Conservation (phyloP, 2,329 filamentous ascomycete species). For the Fusarium lyarnte region DNA sequence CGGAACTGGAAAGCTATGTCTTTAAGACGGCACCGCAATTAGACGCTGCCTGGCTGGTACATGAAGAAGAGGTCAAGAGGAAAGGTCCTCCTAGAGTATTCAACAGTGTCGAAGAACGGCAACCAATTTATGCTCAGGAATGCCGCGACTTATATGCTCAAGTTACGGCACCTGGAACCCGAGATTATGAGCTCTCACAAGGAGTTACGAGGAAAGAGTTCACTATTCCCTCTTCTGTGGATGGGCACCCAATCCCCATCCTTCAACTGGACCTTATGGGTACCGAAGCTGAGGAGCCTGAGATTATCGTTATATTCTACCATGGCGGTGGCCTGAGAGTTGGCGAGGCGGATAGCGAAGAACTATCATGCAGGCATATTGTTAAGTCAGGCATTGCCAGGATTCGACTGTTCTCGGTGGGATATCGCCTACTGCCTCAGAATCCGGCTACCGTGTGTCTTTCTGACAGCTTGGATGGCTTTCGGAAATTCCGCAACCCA, state of each 20-base stretch:
- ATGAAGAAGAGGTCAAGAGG: constrained; percentile 46
- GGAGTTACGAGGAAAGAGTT: constrained; percentile 45
- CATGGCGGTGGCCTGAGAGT: constrained; percentile 60
- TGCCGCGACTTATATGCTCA: constrained; percentile 51
- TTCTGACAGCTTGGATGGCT: constrained; percentile 53
- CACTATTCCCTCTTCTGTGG: constrained; percentile 46
- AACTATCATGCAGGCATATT: constrained; percentile 57
- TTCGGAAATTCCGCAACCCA: constrained; percentile 32
- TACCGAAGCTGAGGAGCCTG: constrained; percentile 11
- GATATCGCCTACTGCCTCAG: constrained; percentile 57
- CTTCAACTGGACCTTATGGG: constrained; percentile 45
- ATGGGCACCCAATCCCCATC: constrained; percentile 50
- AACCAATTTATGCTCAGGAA: constrained; percentile 53
- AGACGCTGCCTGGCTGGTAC: constrained; percentile 53
- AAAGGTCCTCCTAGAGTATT: constrained; percentile 33
- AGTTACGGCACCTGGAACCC: constrained; percentile 49
- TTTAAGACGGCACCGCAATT: constrained; percentile 50
- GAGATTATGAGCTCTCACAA: constrained; percentile 50
- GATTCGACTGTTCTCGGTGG: constrained; percentile 54
- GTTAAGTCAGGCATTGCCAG: constrained; percentile 43
- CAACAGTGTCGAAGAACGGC: constrained; percentile 45
- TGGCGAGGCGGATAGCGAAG: constrained; percentile 60
- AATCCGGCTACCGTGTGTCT: constrained; percentile 53
- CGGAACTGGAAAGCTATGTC: constrained; percentile 37
- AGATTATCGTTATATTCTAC: constrained; percentile 54